Conservation (phyloP, 2,329 filamentous ascomycete species). For the Aphanoascus verrucosus region DNA sequence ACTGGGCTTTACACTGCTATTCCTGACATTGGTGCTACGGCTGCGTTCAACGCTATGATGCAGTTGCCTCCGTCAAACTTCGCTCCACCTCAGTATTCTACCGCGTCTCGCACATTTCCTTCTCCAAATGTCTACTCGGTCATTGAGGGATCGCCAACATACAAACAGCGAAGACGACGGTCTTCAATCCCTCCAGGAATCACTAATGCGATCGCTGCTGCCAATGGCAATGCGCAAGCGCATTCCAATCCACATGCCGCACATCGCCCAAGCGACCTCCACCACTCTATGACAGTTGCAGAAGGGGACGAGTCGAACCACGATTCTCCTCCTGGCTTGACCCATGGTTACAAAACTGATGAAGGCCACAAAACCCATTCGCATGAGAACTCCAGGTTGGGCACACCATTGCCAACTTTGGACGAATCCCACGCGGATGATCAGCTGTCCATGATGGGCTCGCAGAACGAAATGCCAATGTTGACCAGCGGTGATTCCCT, state of each 20-base stretch:
- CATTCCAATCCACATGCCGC: slow-evolving; percentile 44
- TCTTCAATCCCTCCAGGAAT: slow-evolving; percentile 82
- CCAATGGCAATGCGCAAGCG: slow-evolving; percentile 41
- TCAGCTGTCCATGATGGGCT: slow-evolving; percentile 52
- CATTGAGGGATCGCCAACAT: slow-evolving; percentile 94
- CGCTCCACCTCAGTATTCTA: slow-evolving; percentile 65
- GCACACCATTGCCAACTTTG: slow-evolving; percentile 75
- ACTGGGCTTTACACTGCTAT: slow-evolving; percentile 92
- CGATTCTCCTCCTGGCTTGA: slow-evolving; percentile 67
- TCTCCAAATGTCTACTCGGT: slow-evolving; percentile 82
- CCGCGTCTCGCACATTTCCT: slow-evolving; percentile 55
- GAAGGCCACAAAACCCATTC: slow-evolving; percentile 66
- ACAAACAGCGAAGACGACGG: slow-evolving; percentile 90
- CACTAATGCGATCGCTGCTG: slow-evolving; percentile 55
- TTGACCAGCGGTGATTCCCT: slow-evolving; percentile 53
- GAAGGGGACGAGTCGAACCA: slow-evolving; percentile 70
- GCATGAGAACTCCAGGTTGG: slow-evolving; percentile 70
- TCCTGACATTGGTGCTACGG: slow-evolving; percentile 68
- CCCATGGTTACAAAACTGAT: slow-evolving; percentile 59
- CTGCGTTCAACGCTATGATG: slow-evolving; percentile 76
- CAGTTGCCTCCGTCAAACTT: slow-evolving; percentile 80
- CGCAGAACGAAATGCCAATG: slow-evolving; percentile 56
- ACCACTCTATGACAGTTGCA: slow-evolving; percentile 80
- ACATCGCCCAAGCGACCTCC: slow-evolving; percentile 79
- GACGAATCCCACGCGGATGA: slow-evolving; percentile 72